phyloP scores from a whole-genome alignment of 129 eudicot species.

The Apium graveolens region DNA sequence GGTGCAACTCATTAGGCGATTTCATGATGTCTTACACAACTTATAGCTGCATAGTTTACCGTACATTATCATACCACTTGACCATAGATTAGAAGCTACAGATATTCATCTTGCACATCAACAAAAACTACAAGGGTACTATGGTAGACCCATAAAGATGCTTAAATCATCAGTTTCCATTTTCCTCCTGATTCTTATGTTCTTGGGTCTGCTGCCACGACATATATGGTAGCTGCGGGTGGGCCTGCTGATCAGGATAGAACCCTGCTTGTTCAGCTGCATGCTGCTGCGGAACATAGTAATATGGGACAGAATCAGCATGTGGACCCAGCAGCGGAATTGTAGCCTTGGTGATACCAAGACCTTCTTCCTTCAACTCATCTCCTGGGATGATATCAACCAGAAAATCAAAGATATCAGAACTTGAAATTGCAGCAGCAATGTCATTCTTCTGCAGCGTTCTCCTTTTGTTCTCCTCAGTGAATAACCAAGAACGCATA shows the following conservation, averaged over 20 bases:
- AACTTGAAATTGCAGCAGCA: slow-evolving; percentile 43
- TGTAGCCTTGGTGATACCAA: slow-evolving; percentile 12
- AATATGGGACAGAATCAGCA: slow-evolving; percentile 25
- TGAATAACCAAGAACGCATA: slow-evolving; percentile 34
- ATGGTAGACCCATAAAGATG: not conserved
- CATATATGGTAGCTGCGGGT: not conserved
- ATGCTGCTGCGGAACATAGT: slow-evolving; percentile 23
- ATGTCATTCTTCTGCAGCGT: slow-evolving; percentile 49
- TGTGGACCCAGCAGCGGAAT: slow-evolving; percentile 25
- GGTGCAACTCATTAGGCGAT: not conserved
- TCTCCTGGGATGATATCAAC: slow-evolving; percentile 36
- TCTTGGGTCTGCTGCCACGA: not conserved
- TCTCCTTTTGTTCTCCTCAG: slow-evolving; percentile 44
- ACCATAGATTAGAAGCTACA: not conserved
- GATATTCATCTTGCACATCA: not conserved
- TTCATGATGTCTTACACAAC: not conserved
- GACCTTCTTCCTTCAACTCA: slow-evolving; percentile 27
- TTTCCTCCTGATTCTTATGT: slow-evolving; percentile 1
- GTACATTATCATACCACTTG: not conserved
- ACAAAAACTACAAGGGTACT: not conserved
- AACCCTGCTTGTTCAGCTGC: slow-evolving; percentile 17
- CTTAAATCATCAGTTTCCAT: not conserved
- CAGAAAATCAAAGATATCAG: slow-evolving; percentile 39
- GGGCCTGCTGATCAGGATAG: slow-evolving; percentile 2
- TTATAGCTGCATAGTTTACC: not conserved